A percentile compares a stretch with the other conserved stretches of the same genome.
These are phyloP conservation scores for Pistacia integerrima DNA, from an alignment of 345 rosid species.

Conservation along the genomic window DNA sequence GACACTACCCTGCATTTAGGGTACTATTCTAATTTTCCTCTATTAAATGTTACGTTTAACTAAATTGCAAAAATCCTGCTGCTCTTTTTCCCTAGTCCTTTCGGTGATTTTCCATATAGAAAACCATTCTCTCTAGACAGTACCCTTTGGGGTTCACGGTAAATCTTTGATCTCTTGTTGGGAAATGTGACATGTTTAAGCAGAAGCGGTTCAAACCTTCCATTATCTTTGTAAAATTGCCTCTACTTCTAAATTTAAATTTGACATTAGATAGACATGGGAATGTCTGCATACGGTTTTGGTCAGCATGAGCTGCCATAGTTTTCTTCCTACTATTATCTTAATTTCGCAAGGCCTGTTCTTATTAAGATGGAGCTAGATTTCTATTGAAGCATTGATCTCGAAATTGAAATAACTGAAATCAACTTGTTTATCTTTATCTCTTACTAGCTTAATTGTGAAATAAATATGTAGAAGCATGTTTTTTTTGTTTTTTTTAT, in stretches of 20 bases:
- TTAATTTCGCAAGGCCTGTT: not conserved
- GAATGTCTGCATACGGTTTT: not conserved
- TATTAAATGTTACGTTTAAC: not conserved
- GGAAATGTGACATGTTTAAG: not conserved
- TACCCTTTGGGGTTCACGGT: not conserved
- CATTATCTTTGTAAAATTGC: not conserved
- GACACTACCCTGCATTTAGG: constrained; percentile 88
- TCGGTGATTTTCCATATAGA: not conserved
- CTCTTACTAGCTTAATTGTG: not conserved
- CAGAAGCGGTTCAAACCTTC: not conserved
- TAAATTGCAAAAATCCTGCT: not conserved
- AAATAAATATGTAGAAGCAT: not conserved
- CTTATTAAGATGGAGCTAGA: too few relatives aligned
- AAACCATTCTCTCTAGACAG: not conserved
- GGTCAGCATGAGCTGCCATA: too few relatives aligned
- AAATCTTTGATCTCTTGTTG: not conserved
- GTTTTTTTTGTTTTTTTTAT: not conserved
- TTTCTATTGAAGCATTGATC: not conserved
- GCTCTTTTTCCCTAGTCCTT: not conserved
- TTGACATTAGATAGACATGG: not conserved
- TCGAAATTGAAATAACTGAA: not conserved
- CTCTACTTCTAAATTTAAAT: not conserved
- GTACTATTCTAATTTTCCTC: constrained; percentile 39
- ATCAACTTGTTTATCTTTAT: not conserved
- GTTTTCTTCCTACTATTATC: too few relatives aligned